Evolutionary conservation across 768 basidiomycete genomes (phyloP).

Genomic region (Coprinopsis cinerea): DNA sequence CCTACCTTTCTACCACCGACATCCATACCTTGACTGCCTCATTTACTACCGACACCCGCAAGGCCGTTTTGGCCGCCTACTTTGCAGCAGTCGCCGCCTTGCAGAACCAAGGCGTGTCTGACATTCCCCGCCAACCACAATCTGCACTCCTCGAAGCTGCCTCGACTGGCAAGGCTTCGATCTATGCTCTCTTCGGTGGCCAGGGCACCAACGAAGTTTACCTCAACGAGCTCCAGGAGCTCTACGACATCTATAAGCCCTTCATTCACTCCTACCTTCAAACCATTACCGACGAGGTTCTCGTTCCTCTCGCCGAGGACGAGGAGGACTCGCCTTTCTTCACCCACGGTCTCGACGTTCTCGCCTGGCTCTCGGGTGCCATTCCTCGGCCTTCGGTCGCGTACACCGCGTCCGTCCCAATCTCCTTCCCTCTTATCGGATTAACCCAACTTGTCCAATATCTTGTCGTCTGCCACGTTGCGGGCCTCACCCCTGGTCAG

Average conservation of each 20-base stretch:
- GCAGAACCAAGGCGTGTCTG: conserved; percentile 46
- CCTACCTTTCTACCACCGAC: conserved; percentile 68
- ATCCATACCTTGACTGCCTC: conserved; percentile 75
- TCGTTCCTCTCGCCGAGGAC: conserved; percentile 62
- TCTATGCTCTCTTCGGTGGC: conserved; percentile 95
- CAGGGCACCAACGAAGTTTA: conserved; percentile 99
- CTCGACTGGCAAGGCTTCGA: conserved; percentile 53
- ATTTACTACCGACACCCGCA: conserved; percentile 72
- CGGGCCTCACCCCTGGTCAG: conserved; percentile 72
- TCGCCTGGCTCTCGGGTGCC: conserved; percentile 77
- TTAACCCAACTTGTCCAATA: conserved; percentile 95
- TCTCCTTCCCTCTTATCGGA: conserved; percentile 95
- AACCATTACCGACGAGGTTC: conserved; percentile 56
- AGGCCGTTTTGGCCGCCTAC: conserved; percentile 72
- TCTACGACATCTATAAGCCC: conserved; percentile 88
- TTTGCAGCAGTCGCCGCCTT: conserved; percentile 69
- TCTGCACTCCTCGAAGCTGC: conserved; percentile 69
- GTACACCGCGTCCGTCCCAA: conserved; percentile 89
- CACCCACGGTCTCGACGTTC: conserved; percentile 72
- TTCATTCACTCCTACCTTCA: conserved; percentile 73
- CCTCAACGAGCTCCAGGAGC: conserved; percentile 88
- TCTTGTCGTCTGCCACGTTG: conserved; percentile 70
- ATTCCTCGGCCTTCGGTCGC: conserved; percentile 66
- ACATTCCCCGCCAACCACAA: conserved; percentile 52
- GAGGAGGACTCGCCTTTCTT: conserved; percentile 63